Evolutionary conservation across 208 protist genomes (phyloP).

Genomic region (Blastocrithidia nonstop): DNA sequence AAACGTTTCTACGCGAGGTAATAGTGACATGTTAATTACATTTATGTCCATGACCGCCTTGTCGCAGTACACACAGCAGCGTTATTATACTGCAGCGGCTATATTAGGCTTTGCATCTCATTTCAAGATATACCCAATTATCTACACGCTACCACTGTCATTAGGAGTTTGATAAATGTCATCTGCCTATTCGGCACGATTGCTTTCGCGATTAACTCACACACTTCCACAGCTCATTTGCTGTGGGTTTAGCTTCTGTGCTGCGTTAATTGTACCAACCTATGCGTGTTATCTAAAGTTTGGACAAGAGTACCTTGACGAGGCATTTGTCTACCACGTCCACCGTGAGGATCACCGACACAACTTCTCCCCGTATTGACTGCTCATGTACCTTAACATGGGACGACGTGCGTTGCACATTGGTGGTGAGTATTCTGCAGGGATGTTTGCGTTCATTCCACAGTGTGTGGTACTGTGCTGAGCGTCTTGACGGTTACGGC

Average conservation of each 20-base stretch:
- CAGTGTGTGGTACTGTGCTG: slow-evolving; percentile 58
- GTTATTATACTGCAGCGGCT: slow-evolving; percentile 30
- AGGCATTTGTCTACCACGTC: slow-evolving; percentile 75
- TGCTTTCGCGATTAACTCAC: no score
- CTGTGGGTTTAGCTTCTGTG: slow-evolving; percentile 19
- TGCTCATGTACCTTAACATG: slow-evolving; percentile 82
- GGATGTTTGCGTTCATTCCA: slow-evolving; percentile 74
- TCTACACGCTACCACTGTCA: slow-evolving; percentile 73
- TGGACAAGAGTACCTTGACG: slow-evolving; percentile 60
- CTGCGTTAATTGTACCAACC: slow-evolving; percentile 34
- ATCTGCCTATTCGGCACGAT: slow-evolving; percentile 2
- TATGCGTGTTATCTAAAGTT: slow-evolving; percentile 35
- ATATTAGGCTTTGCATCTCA: slow-evolving; percentile 76
- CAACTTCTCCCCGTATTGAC: slow-evolving; percentile 88
- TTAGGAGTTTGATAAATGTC: slow-evolving; percentile 37
- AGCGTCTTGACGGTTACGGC: slow-evolving; percentile 54
- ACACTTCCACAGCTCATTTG: slow-evolving; percentile 21
- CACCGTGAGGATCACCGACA: slow-evolving; percentile 76
- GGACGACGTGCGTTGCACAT: slow-evolving; percentile 21
- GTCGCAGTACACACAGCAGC: slow-evolving; percentile 27
- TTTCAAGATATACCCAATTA: slow-evolving; percentile 89
- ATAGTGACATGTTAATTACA: slow-evolving; percentile 86
- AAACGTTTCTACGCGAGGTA: slow-evolving; percentile 88
- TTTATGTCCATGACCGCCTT: slow-evolving; percentile 74
- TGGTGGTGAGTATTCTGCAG: slow-evolving; percentile 26